Base-by-base conservation (phyloP, 2,329 filamentous ascomycete genomes). In the Pseudogymnoascus sp. region DNA sequence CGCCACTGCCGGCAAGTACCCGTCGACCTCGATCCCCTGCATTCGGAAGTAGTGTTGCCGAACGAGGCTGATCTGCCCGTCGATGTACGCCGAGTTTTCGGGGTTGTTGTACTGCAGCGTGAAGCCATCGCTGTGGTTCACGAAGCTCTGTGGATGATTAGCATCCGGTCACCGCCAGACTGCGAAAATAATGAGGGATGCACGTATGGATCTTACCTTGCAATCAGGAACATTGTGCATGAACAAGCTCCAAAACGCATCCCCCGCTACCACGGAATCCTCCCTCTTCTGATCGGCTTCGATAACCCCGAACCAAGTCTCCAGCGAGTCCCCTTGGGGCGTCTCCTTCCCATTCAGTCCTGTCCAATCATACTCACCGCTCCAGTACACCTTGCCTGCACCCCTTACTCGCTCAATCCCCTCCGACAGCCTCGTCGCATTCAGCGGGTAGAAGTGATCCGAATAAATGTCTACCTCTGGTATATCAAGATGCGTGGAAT, bases 341-440 rank as follows among this genome's bases (percentile, higher is more conserved):
- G 35, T 65, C 64, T 28, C 39, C 37, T 11, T 50, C 4, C 58
- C 64, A 66, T 63, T 64, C 30, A 61, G 15, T 43, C 73, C 75
- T 2, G 73, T 71, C 77, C 78, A 80, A 63, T 74, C 76, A 62
- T 78, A 79, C 64, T 80, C 78, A 11, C 77, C 78, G 2, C 73
- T 75, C 37, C 78, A 73, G 64, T 78, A 79, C 12, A 75, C 72
- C 62, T 74, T 75, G 59, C 71, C 64, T 2, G 66, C 72, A 6
- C 64, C 61, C 61, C 72, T 72, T 12, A 76, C 76, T 4, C 68
- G 65, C 4, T 66, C 69, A 38, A 78, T 74, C 57, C 75, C 77
- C 1, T 64, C 62, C 58, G 71, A 66, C 35, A 80, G 68, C 64
- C 75, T 75, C 28, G 67, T 66, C n/a, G 71, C 70, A 62, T 76